Evolutionary conservation across 1,284 basidiomycete genomes (phyloP).

Genomic region (Crepidotus sp.): DNA sequence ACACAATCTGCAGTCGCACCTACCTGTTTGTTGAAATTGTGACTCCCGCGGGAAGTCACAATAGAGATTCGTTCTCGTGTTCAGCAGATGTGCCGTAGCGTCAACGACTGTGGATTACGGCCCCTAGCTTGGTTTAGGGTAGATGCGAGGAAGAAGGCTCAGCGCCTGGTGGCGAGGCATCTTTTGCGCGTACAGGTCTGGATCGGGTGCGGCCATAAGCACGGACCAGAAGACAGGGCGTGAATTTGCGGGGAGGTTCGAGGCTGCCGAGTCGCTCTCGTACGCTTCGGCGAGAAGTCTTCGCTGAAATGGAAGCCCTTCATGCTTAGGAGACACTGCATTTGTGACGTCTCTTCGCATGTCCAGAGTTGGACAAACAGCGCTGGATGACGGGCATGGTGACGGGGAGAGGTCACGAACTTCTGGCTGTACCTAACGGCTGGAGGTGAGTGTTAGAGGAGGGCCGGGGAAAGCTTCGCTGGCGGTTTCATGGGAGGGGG

Average conservation of each 20-base stretch:
- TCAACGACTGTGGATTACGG: constrained; percentile 8
- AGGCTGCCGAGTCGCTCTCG: constrained; percentile 21
- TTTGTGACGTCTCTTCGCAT: constrained; percentile 2
- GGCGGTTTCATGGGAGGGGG: constrained; percentile 14
- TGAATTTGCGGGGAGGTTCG: constrained; percentile 14
- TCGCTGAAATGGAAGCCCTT: constrained; percentile 5
- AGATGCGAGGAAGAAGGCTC: constrained; percentile 12
- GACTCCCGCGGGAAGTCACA: constrained; percentile 27
- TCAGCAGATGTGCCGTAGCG: constrained; percentile 19
- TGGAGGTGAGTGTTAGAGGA: constrained; percentile 13
- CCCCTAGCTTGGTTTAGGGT: constrained; percentile 15
- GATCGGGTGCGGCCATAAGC: constrained; percentile 18
- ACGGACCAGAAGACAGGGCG: constrained; percentile 19
- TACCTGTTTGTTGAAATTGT: constrained; percentile 26
- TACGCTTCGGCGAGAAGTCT: constrained; percentile 20
- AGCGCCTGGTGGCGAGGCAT: constrained; percentile 10
- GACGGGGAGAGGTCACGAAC: constrained; percentile 10
- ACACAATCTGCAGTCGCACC: constrained; percentile 24
- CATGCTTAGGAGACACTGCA: constrained; percentile 11
- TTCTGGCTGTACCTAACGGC: constrained; percentile 13
- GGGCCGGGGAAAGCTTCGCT: constrained; percentile 4
- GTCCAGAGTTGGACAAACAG: constrained; percentile 14
- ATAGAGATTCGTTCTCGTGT: constrained; percentile 34
- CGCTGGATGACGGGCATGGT: constrained; percentile 12
- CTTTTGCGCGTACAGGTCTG: constrained; percentile 12